These are phyloP conservation scores for Alternaria incomplexa DNA, from an alignment of 2,329 filamentous ascomycete genomes.

Conservation along the genomic window DNA sequence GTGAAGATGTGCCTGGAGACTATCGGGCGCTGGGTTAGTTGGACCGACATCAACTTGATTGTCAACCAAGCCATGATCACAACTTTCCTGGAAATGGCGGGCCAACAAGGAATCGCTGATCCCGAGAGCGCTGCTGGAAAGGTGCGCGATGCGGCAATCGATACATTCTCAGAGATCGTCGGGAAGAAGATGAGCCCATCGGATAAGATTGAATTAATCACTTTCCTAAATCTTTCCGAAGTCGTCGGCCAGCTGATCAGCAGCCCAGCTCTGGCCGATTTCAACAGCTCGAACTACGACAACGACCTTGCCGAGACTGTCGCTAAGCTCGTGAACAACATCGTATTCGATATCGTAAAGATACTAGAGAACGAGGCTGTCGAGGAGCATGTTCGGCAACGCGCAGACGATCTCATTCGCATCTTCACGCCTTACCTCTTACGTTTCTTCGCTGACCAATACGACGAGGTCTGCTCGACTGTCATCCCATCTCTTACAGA, in stretches of 20 bases:
- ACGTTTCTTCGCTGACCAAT: conserved; percentile 96
- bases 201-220: conserved; percentile 94
- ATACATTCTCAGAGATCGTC: conserved; percentile 94
- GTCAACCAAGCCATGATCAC: conserved; percentile 83
- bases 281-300: conserved; percentile 85
- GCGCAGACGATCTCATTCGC: conserved; percentile 81
- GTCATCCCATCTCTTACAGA: conserved; percentile 94
- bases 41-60: conserved; percentile 94
- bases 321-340: conserved; percentile 92
- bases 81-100: conserved; percentile 84
- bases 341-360: conserved; percentile 83
- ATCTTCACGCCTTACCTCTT: conserved; percentile 85
- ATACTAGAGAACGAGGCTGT: conserved; percentile 75
- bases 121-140: conserved; percentile 69
- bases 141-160: conserved; percentile 88
- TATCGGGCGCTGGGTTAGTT: conserved; percentile 97
- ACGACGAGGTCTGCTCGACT: conserved; percentile 95
- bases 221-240: conserved; percentile 83
- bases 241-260: conserved; percentile 86
- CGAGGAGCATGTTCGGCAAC: conserved; percentile 69
- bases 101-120: conserved; percentile 67
- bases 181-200: conserved; percentile 96
- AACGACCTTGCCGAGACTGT: conserved; percentile 94
- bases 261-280: conserved; percentile 80
- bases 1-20: conserved; percentile 88